phyloP scores from a whole-genome alignment of 306 rosid species.

The Cucumis hystrix region DNA sequence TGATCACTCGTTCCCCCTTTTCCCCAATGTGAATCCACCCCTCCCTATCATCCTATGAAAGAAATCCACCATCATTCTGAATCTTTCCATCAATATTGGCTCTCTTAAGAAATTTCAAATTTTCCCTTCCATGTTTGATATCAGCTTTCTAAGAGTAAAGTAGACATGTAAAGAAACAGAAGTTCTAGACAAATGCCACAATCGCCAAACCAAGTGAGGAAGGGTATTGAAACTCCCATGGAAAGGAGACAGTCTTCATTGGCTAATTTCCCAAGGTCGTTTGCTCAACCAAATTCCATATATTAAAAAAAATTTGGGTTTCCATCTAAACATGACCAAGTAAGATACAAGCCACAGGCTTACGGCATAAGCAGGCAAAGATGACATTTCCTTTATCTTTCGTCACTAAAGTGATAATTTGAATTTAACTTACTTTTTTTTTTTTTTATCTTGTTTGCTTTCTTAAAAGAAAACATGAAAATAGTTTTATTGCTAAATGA shows the following conservation, averaged over 20 bases:
- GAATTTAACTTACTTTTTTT: neutral
- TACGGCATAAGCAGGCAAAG: neutral
- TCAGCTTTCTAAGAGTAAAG: neutral
- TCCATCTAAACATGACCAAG: neutral
- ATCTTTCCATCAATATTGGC: neutral
- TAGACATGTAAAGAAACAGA: neutral
- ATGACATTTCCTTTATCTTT: neutral
- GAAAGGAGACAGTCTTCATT: neutral
- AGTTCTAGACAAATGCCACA: neutral
- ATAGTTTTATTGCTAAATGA: neutral
- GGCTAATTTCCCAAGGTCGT: neutral
- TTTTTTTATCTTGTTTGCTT: neutral
- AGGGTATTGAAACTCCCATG: neutral
- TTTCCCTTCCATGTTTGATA: neutral
- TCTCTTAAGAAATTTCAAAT: neutral
- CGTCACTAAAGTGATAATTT: neutral
- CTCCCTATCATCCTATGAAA: neutral
- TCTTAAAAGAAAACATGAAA: neutral
- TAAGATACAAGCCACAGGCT: neutral
- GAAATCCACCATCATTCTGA: neutral
- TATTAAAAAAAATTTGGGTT: neutral
- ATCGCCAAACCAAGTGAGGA: neutral
- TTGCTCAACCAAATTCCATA: neutral
- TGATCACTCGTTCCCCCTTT: no score
- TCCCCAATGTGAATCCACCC: no score